phyloP scores from a whole-genome alignment of 805 yeast genomes.

The Isabelozyma rhagii region DNA sequence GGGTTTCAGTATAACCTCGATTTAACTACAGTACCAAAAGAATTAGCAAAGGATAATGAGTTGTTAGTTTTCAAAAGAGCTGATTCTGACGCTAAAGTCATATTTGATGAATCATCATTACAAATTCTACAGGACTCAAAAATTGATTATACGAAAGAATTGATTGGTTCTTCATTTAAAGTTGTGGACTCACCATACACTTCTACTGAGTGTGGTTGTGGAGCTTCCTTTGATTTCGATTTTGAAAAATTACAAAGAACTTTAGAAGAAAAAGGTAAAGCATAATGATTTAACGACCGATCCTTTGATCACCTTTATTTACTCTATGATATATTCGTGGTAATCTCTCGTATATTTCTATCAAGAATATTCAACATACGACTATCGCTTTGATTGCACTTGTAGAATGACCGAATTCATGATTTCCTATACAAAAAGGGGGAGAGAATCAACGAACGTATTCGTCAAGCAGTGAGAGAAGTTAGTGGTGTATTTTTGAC shows the following conservation, averaged over 20 bases:
- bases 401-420: too few relatives aligned
- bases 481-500: too few relatives aligned
- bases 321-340: background rate
- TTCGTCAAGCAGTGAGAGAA: too few relatives aligned
- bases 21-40: conserved; percentile 45
- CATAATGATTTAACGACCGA: background rate
- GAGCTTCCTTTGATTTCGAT: conserved; percentile 46
- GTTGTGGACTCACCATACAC: conserved; percentile 89
- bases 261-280: conserved; percentile 5
- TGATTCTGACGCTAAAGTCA: conserved; percentile 63
- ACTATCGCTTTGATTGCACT: too few relatives aligned
- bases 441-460: too few relatives aligned
- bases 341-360: too few relatives aligned
- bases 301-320: too few relatives aligned
- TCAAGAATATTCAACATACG: too few relatives aligned
- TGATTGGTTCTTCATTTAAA: conserved; percentile 92
- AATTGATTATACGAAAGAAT: conserved; percentile 84
- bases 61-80: conserved; percentile 60
- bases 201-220: conserved; percentile 47
- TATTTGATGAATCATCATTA: conserved; percentile 77
- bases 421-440: too few relatives aligned
- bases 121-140: conserved; percentile 81
- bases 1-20: conserved; percentile 89
- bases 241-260: conserved; percentile 37
- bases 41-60: conserved; percentile 29